A percentile compares a stretch with the other conserved stretches of the same genome.
Conservation (phyloP, 176 grass and related monocot genomes). For the Triticum turgidum region DNA sequence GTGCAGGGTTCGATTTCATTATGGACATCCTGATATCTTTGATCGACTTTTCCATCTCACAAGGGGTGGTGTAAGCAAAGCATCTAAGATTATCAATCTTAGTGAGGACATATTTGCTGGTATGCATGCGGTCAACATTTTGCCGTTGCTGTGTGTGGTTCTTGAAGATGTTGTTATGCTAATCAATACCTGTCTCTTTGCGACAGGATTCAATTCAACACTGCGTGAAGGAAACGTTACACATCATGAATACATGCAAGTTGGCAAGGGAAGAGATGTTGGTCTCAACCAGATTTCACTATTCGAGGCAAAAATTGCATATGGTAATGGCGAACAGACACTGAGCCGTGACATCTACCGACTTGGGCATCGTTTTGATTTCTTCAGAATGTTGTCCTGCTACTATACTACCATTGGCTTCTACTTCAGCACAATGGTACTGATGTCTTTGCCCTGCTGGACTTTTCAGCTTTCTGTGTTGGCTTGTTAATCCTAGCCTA, state of each 20-base stretch:
- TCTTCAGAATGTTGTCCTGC: constrained; percentile 97
- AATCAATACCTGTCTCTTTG: not conserved
- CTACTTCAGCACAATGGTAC: constrained; percentile 94
- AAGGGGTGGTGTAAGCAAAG: constrained; percentile 94
- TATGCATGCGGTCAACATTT: constrained; percentile 19
- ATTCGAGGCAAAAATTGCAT: constrained; percentile 94
- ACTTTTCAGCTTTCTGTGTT: constrained; percentile 9
- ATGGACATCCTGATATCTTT: constrained; percentile 97
- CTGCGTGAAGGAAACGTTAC: constrained; percentile 93
- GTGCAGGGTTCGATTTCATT: constrained; percentile 85
- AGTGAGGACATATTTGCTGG: constrained; percentile 99
- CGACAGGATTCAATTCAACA: constrained; percentile 89
- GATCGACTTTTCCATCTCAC: constrained; percentile 95
- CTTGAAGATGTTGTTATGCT: not conserved
- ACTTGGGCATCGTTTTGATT: constrained; percentile 95
- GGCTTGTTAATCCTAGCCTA: constrained; percentile 12
- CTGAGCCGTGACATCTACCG: constrained; percentile 80
- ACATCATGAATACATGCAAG: constrained; percentile 99
- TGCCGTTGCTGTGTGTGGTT: not conserved
- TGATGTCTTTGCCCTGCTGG: not conserved
- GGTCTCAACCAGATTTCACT: constrained; percentile 96
- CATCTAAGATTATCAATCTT: constrained; percentile 94
- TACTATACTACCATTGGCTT: constrained; percentile 96
- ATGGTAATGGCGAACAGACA: constrained; percentile 90
- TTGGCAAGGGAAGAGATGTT: constrained; percentile 97